phyloP scores from a whole-genome alignment of 108 stramenopile species.

The Discostella pseudostelligera region DNA sequence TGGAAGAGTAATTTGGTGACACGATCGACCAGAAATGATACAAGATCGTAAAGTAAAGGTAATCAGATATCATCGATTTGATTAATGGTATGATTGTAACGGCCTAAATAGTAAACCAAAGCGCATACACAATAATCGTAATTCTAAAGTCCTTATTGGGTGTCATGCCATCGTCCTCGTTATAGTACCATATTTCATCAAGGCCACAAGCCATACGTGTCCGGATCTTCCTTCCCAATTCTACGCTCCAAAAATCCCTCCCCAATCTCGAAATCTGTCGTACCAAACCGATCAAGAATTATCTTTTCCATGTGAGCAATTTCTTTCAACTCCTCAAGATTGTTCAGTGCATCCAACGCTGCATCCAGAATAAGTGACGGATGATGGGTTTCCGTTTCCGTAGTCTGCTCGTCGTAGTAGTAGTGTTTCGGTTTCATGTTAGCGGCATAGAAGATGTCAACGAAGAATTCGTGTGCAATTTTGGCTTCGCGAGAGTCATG shows the following conservation, averaged over 20 bases:
- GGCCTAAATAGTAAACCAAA: no score
- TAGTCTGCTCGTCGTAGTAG: background rate
- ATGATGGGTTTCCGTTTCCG: background rate
- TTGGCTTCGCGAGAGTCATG: constrained; percentile 20
- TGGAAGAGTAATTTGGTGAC: constrained; percentile 51
- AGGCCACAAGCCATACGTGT: constrained; percentile 24
- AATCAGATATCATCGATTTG: background rate
- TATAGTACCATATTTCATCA: background rate
- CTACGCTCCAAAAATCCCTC: constrained; percentile 21
- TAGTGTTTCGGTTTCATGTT: constrained; percentile 19
- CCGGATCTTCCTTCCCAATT: constrained; percentile 23
- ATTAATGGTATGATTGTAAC: no score
- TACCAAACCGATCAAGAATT: constrained; percentile 26
- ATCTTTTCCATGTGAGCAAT: constrained; percentile 21
- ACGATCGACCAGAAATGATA: no score
- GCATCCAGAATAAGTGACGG: background rate
- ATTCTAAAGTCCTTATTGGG: no score
- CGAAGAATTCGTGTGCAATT: constrained; percentile 17
- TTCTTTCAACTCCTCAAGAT: constrained; percentile 23
- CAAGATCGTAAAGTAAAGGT: no score
- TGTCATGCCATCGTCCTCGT: no score
- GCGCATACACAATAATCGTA: no score
- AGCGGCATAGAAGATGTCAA: constrained; percentile 16
- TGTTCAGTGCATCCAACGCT: constrained; percentile 16
- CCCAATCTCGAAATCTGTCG: constrained; percentile 25